Base-by-base conservation (phyloP, 306 rosid genomes). In the Nissolia schottii region DNA sequence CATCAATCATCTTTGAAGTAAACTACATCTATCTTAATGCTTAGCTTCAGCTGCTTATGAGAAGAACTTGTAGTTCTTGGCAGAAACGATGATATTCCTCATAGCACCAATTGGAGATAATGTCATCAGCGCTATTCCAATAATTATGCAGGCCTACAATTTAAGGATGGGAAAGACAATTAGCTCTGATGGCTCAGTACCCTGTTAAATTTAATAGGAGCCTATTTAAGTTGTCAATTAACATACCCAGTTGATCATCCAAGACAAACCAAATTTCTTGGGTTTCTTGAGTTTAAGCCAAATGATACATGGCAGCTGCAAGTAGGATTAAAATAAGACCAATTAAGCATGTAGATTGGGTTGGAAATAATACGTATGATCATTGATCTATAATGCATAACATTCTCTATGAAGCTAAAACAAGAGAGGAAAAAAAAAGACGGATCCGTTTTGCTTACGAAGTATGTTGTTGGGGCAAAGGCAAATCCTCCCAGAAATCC, bases 401-500 rank as follows among this genome's bases (percentile, higher is more conserved):
- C 10, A 22, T 55, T 55, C 22, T 58, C 24, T 29, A 34, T 14
- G 14, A 54, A 40, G 7, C 15, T 29, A 12, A 8, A 20, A 67
- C 9, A 34, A 9, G 9, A n/a, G n/a, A n/a, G 22, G 5, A 43
- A 0, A 3, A 59, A 1, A 28, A n/a, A 61, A n/a, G 13, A 0
- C 9, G 50, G 7, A 28, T 2, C 12, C 0, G 3, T 22, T 45
- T 0, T 72, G 3, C 79, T 90, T 84, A 93, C 98, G 5, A 63
- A 93, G 77, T 84, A 93, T 5, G 88, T 63, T 16, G 97, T 83
- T 20, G 98, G 98, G 60, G 97, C 96, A 64, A 90, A 87, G 27
- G 91, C 98, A 53, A 93, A 86, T 34, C 98, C 98, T 54, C 97
- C 98, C 7, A 93, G 84, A 67, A 93, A 85, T 70, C 98, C 98